These are phyloP conservation scores for Leptodermis oblonga DNA, from an alignment of 257 asterid species.

Conservation along the genomic window DNA sequence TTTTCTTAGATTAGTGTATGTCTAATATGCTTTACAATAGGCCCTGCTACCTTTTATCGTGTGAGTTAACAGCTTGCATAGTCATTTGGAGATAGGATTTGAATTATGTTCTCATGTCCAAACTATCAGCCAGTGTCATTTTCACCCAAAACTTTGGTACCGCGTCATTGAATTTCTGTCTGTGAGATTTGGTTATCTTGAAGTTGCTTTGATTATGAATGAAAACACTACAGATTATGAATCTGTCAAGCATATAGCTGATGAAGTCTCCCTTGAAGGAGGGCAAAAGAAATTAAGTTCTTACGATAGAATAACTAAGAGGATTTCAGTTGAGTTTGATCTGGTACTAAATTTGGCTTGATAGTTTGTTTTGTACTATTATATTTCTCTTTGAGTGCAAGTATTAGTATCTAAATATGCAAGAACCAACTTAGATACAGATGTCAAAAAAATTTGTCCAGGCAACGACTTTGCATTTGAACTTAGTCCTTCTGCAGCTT, in stretches of 20 bases:
- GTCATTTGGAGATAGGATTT: neutral
- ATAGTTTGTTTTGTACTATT: no score
- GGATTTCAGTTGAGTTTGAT: neutral
- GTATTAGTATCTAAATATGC: no score
- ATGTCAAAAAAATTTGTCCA: neutral
- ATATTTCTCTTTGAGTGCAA: no score
- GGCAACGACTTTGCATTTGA: neutral
- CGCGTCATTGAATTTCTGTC: neutral
- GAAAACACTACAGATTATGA: neutral
- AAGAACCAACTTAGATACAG: no score
- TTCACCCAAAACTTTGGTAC: no score
- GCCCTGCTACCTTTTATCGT: neutral
- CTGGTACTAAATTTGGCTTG: neutral
- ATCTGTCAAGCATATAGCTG: neutral
- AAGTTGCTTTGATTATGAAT: neutral
- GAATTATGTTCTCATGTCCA: neutral
- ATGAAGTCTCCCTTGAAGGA: neutral
- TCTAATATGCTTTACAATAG: neutral
- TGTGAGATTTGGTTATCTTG: neutral
- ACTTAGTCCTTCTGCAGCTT: neutral
- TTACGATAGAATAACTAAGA: neutral
- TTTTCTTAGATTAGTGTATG: neutral
- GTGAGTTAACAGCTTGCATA: neutral
- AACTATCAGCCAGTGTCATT: no score
- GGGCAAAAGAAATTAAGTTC: neutral